phyloP scores from a whole-genome alignment of 495 filamentous ascomycete genomes.

The Trichoderma parareesei region DNA sequence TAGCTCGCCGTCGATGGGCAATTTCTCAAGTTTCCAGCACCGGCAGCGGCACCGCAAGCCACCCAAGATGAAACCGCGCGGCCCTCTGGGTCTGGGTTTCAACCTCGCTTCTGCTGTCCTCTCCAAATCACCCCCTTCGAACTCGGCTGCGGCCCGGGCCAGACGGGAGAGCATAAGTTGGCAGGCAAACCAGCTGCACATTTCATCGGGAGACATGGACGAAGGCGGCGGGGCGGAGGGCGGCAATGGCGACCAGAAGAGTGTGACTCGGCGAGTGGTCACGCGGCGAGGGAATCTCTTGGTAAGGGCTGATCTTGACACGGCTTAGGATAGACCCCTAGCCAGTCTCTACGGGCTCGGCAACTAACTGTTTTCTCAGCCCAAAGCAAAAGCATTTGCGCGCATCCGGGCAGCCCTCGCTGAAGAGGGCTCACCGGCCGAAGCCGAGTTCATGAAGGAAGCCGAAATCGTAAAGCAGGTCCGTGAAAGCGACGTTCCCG shows the following conservation, averaged over 20 bases:
- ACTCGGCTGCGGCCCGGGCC: conserved; percentile 39
- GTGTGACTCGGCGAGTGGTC: conserved; percentile 61
- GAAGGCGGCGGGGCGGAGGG: conserved; percentile 39
- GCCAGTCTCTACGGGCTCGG: background rate
- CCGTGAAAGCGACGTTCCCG: conserved; percentile 59
- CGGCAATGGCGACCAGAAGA: conserved; percentile 34
- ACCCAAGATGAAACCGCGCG: conserved; percentile 31
- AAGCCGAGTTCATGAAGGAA: conserved; percentile 83
- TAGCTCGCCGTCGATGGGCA: conserved; percentile 61
- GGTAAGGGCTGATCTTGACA: conserved; percentile 39
- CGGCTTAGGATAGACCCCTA: background rate
- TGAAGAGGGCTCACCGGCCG: conserved; percentile 80
- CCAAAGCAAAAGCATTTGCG: conserved; percentile 91
- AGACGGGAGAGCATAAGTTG: conserved; percentile 72
- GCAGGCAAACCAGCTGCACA: conserved; percentile 76
- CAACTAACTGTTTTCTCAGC: conserved; percentile 32
- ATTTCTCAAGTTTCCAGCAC: conserved; percentile 72
- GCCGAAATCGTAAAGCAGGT: conserved; percentile 93
- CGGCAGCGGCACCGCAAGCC: conserved; percentile 57
- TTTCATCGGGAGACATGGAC: conserved; percentile 50
- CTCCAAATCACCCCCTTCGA: conserved; percentile 39
- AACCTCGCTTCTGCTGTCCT: conserved; percentile 22
- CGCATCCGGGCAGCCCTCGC: conserved; percentile 81
- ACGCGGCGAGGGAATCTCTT: conserved; percentile 82
- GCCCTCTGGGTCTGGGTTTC: conserved; percentile 31